phyloP scores from a whole-genome alignment of 495 filamentous ascomycete genomes.

The Durotheca rogersii region DNA sequence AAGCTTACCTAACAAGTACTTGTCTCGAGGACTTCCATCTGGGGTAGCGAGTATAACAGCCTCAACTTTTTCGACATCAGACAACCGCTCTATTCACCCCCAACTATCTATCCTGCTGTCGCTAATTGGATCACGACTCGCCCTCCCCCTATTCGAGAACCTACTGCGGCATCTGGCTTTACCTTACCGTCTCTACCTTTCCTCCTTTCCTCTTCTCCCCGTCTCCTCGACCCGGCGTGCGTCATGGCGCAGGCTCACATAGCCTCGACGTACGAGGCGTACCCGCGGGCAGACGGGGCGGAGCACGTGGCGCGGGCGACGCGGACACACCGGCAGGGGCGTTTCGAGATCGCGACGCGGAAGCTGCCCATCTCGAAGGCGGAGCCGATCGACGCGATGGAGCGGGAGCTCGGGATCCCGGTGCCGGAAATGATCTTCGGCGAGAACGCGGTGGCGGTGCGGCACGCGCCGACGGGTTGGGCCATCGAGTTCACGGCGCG shows the following conservation, averaged over 20 bases:
- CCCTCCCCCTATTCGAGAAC: too few species aligned
- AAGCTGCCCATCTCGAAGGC: slow-evolving; percentile 93
- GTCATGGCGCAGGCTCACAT: slow-evolving; percentile 35
- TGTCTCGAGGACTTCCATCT: too few species aligned
- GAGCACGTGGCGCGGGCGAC: slow-evolving; percentile 42
- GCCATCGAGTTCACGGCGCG: slow-evolving; percentile 76
- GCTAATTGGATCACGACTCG: too few species aligned
- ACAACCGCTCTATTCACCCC: too few species aligned
- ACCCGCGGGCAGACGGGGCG: slow-evolving; percentile 37
- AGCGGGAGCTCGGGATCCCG: slow-evolving; percentile 71
- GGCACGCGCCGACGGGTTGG: slow-evolving; percentile 71
- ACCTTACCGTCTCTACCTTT: too few species aligned
- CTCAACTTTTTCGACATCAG: too few species aligned
- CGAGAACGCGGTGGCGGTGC: slow-evolving; percentile 78
- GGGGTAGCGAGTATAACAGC: too few species aligned
- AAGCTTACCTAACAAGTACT: too few species aligned
- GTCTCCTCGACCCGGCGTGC: too few species aligned
- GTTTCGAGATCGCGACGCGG: slow-evolving; percentile 71
- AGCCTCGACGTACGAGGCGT: slow-evolving; percentile 42
- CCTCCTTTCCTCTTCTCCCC: too few species aligned
- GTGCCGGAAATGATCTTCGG: slow-evolving; percentile 99
- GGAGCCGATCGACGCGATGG: slow-evolving; percentile 85
- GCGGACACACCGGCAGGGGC: slow-evolving; percentile 51
- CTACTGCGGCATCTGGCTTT: too few species aligned
- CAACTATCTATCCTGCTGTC: too few species aligned